A percentile compares a stretch with the other conserved stretches of the same genome.
Evolutionary conservation across 2,329 filamentous ascomycete genomes (phyloP).

Genomic region (Hirsutella thompsonii): DNA sequence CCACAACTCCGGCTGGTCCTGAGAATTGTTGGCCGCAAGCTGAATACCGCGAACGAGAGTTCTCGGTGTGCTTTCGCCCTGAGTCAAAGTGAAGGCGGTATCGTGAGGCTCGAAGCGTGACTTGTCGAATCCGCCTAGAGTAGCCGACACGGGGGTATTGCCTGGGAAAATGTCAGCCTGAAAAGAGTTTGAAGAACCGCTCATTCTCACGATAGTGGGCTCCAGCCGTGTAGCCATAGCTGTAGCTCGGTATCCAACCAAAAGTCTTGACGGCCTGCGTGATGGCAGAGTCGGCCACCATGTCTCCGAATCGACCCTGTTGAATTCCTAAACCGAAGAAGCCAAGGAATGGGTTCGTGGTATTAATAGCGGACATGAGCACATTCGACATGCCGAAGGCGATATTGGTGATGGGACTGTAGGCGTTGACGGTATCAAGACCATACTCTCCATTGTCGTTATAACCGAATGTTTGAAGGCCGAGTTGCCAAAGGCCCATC

Average conservation of each 20-base stretch:
- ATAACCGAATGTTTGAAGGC: conserved; percentile 43
- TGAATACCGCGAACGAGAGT: conserved; percentile 47
- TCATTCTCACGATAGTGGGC: conserved; percentile 51
- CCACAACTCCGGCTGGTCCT: conserved; percentile 23
- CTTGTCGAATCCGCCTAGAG: conserved; percentile 57
- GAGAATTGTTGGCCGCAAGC: conserved; percentile 19
- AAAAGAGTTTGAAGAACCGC: too few species aligned
- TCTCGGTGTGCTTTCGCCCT: conserved; percentile 41
- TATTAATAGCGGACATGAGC: conserved; percentile 39
- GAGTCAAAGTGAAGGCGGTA: conserved; percentile 42
- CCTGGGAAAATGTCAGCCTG: conserved; percentile 11
- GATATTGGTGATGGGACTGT: conserved; percentile 23
- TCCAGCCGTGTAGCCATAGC: conserved; percentile 65
- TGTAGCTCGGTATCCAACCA: conserved; percentile 54
- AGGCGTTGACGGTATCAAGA: conserved; percentile 32
- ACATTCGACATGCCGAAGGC: conserved; percentile 29
- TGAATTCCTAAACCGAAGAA: conserved; percentile 44
- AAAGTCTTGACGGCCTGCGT: conserved; percentile 44
- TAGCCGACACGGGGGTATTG: conserved; percentile 41
- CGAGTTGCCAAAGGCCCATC: conserved; percentile 47
- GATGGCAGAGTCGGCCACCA: conserved; percentile 36
- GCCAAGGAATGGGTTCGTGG: conserved; percentile 41
- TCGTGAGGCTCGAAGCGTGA: conserved; percentile 49
- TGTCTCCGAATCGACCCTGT: conserved; percentile 36
- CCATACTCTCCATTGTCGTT: conserved; percentile 53